Evolutionary conservation across 2,329 filamentous ascomycete genomes (phyloP), one percentile per base, ranked within the genome.

Genomic region (Ophiostoma ips): DNA sequence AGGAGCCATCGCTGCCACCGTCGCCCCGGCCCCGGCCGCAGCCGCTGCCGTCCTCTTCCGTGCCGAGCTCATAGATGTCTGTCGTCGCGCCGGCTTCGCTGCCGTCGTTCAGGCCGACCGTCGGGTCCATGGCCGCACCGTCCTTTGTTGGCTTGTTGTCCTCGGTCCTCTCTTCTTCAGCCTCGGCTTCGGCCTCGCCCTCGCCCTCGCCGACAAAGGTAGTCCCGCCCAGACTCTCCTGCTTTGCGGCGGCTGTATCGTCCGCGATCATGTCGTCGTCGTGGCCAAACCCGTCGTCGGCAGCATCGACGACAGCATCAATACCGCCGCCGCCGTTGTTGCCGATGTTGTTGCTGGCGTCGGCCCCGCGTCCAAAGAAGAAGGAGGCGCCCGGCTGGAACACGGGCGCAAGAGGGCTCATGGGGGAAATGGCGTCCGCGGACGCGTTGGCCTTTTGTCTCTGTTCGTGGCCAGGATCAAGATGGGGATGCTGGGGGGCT

Each of bases 361-460:
- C 16, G 15, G n/a, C 21, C 4, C 3, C 30, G 5, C 16, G 15
- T 3, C 40, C 40, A 10, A 40, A 35, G 12, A 48, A 45, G 11
- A 41, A 48, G n/a, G 43, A 41, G 5, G 12, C 36, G 33, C 41
- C 16, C 0, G 66, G 66, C 11, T 64, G 47, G 53, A 69, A 69
- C 9, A 61, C 58, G 1, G 62, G 58, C 0, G 62, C 50, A 0
- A 55, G 46, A 9, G 51, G 51, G 11, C 51, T 55, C 50, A 53
- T 40, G 12, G 48, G 51, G 2, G 50, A 52, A 24, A 40, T 37
- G n/a, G n/a, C n/a, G 31, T 12, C 31, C 2, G 9, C 16, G 21
- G n/a, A 11, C 12, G 16, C 11, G 1, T 11, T 15, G 21, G 41
- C 33, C 24, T 19, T 30, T 19, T 11, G 11, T 35, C 19, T 15